A percentile compares a stretch with the other conserved stretches of the same genome.
Conservation (phyloP, 140 eudicot species). For the Erigeron philadelphicus region DNA sequence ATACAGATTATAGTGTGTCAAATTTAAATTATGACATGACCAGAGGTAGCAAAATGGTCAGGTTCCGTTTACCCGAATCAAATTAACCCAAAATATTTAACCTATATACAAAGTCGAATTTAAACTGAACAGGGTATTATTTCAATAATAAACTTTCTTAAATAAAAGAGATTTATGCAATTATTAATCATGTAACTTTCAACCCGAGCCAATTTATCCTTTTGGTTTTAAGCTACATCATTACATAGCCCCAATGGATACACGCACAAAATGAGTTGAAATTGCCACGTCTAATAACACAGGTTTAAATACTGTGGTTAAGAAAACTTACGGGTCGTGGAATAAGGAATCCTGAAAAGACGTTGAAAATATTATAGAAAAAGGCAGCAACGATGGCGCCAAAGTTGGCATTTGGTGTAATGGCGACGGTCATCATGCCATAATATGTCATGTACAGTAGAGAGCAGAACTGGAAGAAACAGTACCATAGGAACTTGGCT, state of each 20-base stretch:
- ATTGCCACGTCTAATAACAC: neutral
- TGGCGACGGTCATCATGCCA: constrained; percentile 82
- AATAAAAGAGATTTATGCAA: no score
- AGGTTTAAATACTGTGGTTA: neutral
- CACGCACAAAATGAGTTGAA: neutral
- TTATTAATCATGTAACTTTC: no score
- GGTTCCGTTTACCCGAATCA: neutral
- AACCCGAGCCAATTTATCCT: no score
- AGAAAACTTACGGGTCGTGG: constrained; percentile 55
- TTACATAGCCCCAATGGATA: neutral
- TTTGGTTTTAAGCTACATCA: no score
- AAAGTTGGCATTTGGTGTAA: constrained; percentile 60
- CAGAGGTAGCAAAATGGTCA: neutral
- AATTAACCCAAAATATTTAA: no score
- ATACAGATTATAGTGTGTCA: no score
- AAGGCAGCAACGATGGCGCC: constrained; percentile 51
- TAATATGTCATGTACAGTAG: constrained; percentile 69
- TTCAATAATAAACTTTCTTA: no score
- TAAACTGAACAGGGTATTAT: no score
- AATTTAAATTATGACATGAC: no score
- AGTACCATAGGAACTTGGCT: constrained; percentile 71
- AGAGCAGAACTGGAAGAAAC: constrained; percentile 58
- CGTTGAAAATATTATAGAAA: constrained; percentile 49
- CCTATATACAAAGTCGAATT: no score
- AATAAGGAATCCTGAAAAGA: constrained; percentile 75